These are phyloP conservation scores for Neonectria coccinea DNA, from an alignment of 2,329 filamentous ascomycete species.

Conservation along the genomic window DNA sequence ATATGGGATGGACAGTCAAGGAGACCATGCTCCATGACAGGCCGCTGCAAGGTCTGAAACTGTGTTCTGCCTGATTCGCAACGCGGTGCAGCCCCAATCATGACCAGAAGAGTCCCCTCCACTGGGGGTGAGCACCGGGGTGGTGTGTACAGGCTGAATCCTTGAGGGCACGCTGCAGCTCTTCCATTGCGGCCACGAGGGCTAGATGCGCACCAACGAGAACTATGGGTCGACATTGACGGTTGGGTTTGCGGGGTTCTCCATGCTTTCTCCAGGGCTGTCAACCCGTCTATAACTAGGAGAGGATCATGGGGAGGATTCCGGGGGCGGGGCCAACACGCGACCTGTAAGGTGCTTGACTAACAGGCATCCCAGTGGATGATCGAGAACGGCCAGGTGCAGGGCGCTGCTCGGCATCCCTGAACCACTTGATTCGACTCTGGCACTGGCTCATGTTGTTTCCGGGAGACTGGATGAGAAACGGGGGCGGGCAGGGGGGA, in stretches of 20 bases:
- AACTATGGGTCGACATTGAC: constrained; percentile 19
- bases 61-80: constrained; percentile 5
- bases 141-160: constrained; percentile 6
- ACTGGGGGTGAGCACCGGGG: background rate
- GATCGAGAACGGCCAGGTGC: background rate
- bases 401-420: background rate
- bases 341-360: background rate
- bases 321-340: constrained; percentile 22
- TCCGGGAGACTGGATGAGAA: background rate
- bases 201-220: constrained; percentile 30
- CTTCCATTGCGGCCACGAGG: constrained; percentile 3
- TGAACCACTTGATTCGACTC: constrained; percentile 6
- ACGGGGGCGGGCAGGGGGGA: background rate
- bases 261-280: background rate
- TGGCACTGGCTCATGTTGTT: background rate
- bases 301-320: constrained; percentile 15
- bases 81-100: background rate
- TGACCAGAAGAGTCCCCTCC: background rate
- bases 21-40: background rate
- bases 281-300: background rate
- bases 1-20: constrained; percentile 10
- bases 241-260: constrained; percentile 19
- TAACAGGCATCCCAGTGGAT: background rate
- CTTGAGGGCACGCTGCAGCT: background rate
- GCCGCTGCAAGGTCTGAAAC: background rate